These are phyloP conservation scores for Magnaporthiopsis incrustans DNA, from an alignment of 2,329 filamentous ascomycete genomes.

Conservation along the genomic window DNA sequence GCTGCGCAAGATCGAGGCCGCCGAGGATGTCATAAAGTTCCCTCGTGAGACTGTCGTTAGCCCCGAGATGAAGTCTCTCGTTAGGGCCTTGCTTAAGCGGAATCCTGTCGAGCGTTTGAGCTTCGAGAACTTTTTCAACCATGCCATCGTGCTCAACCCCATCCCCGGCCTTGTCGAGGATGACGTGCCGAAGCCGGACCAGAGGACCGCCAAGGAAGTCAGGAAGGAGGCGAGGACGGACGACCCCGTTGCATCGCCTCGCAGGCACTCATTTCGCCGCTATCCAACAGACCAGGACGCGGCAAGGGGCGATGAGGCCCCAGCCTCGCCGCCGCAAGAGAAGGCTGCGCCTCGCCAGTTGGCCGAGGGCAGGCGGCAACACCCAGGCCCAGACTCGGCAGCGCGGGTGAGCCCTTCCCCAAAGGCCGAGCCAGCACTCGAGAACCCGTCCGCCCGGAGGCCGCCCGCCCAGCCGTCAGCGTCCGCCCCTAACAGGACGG, in stretches of 20 bases:
- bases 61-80: slow-evolving; percentile 69
- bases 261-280: slow-evolving; percentile 32
- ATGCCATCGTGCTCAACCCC: slow-evolving; percentile 61
- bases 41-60: slow-evolving; percentile 64
- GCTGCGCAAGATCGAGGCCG: slow-evolving; percentile 81
- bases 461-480: slow-evolving; percentile 37
- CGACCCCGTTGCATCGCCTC: slow-evolving; percentile 21
- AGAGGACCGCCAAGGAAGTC: slow-evolving; percentile 25
- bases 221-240: slow-evolving; percentile 23
- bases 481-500: slow-evolving; percentile 38
- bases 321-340: slow-evolving; percentile 35
- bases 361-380: slow-evolving; percentile 17
- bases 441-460: slow-evolving; percentile 45
- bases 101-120: slow-evolving; percentile 78
- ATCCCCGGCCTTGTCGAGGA: slow-evolving; percentile 80
- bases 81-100: slow-evolving; percentile 73
- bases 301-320: slow-evolving; percentile 23
- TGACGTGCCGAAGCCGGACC: slow-evolving; percentile 47
- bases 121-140: slow-evolving; percentile 78
- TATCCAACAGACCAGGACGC: slow-evolving; percentile 29
- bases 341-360: slow-evolving; percentile 35
- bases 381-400: slow-evolving; percentile 13
- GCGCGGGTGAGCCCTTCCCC: slow-evolving; percentile 34
- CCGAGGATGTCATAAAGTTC: slow-evolving; percentile 80
- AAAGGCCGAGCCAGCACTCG: slow-evolving; percentile 31